Percentiles rank a stretch among this genome's conserved stretches.
These are phyloP conservation scores for Harringtonia lauricola DNA, from an alignment of 2,329 filamentous ascomycete species.

Conservation along the genomic window DNA sequence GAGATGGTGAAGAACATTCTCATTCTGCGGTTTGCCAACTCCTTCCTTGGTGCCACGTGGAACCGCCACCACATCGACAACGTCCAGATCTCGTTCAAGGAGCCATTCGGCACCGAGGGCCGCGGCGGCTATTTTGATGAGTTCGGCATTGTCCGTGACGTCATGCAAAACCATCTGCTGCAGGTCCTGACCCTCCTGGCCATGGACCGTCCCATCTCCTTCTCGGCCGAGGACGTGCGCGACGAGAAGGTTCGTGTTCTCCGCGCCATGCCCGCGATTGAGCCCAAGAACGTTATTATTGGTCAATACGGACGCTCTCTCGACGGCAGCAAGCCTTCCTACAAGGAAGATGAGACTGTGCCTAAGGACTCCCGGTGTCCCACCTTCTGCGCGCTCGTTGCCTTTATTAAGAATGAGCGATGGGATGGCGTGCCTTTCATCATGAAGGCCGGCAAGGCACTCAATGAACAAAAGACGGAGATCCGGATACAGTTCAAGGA, in stretches of 20 bases:
- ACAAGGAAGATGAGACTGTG: slow-evolving; percentile 98
- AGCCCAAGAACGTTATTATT: slow-evolving; percentile 99
- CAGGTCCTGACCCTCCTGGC: slow-evolving; percentile 92
- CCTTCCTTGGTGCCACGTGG: slow-evolving; percentile 97
- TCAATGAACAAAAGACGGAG: slow-evolving; percentile 99
- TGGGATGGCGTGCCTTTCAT: slow-evolving; percentile 99
- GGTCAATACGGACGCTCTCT: slow-evolving; percentile 96
- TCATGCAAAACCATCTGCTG: slow-evolving; percentile 98
- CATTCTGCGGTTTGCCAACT: slow-evolving; percentile 95
- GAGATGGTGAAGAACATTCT: slow-evolving; percentile 99
- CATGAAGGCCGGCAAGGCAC: slow-evolving; percentile 95
- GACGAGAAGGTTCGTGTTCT: slow-evolving; percentile 98
- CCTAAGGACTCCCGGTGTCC: slow-evolving; percentile 95
- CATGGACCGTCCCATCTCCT: slow-evolving; percentile 97
- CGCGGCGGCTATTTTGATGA: slow-evolving; percentile 98
- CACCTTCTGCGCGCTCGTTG: slow-evolving; percentile 93
- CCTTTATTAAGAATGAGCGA: slow-evolving; percentile 98
- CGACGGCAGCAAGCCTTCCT: slow-evolving; percentile 90
- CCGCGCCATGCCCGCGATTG: slow-evolving; percentile 83
- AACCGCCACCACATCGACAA: slow-evolving; percentile 99
- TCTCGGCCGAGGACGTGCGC: slow-evolving; percentile 94
- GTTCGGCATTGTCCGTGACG: slow-evolving; percentile 97
- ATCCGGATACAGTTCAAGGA: slow-evolving; percentile 99
- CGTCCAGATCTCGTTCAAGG: slow-evolving; percentile 98
- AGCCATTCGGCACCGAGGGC: slow-evolving; percentile 96